Base-by-base conservation (phyloP, 306 rosid genomes). In the Lathyrus sativus region DNA sequence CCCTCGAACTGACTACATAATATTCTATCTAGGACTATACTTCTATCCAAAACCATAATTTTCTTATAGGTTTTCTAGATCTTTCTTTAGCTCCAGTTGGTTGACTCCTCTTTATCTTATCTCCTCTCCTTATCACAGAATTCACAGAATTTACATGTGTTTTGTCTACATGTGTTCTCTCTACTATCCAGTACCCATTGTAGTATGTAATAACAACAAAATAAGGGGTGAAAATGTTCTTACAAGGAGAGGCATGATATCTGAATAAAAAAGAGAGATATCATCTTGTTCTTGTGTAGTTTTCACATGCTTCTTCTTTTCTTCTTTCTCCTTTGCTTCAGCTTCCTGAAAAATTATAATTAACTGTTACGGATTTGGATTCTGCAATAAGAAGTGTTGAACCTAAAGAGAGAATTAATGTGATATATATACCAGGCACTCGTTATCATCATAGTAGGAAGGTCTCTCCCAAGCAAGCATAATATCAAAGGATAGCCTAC, bases 381-480 rank as follows among this genome's bases (percentile, higher is more conserved):
- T 2, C 56, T 0, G 46, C 46, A 42, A 11, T 3, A 42, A 42
- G 14, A 45, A n/a, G 17, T 13, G 50, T 13, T 4, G 6, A 44
- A 44, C 13, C 50, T 44, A 44, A 44, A 13, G 17, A 44, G 49
- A 44, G n/a, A 33, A 33, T 6, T 1, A 31, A 43, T 43, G 17
- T 13, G 2, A 15, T 49, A 50, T 9, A 68, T 6, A 68, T 6
- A 89, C 95, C 83, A 17, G 7, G 9, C 17, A 35, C 4, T 77
- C 48, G 9, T 84, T 75, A 39, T 86, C 83, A 3, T 85, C 85
- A 9, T 83, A 75, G 63, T 67, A 76, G 58, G 78, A 68, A 31
- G 97, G 97, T 51, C 75, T 81, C 86, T 88, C 92, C 97, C 97
- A 93, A 3, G 96, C 92, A 10, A 93, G 87, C 99, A 93, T 93